Conservation (phyloP, 257 asterid genomes). For the Salvia rosmarinus region DNA sequence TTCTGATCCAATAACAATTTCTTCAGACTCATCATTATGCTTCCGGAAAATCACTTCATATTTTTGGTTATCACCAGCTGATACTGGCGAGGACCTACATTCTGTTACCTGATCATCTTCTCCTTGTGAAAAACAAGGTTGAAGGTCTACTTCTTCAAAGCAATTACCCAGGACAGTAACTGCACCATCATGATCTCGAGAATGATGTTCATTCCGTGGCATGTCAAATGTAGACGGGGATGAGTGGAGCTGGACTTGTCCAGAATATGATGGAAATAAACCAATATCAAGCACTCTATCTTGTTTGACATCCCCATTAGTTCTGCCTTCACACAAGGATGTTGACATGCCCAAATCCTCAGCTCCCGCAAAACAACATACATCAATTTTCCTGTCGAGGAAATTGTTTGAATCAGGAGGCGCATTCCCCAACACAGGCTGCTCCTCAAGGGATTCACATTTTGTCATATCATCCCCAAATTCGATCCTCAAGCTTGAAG, state of each 20-base stretch:
- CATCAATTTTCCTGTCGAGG: constrained; percentile 29
- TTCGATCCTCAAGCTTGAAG: constrained; percentile 40
- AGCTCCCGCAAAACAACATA: constrained; percentile 27
- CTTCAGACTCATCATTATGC: constrained; percentile 37
- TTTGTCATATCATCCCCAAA: constrained; percentile 38
- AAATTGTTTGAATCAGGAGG: constrained; percentile 32
- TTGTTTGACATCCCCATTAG: constrained; percentile 38
- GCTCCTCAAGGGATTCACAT: constrained; percentile 35
- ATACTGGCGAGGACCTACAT: constrained; percentile 43
- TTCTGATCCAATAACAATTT: constrained; percentile 38
- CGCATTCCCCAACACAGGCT: constrained; percentile 26
- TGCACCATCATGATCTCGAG: constrained; percentile 37
- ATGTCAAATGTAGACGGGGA: constrained; percentile 31
- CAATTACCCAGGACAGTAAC: constrained; percentile 38
- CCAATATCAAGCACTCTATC: constrained; percentile 36
- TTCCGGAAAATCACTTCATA: constrained; percentile 44
- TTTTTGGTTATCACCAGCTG: constrained; percentile 43
- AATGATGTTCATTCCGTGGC: constrained; percentile 38
- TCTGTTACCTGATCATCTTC: constrained; percentile 43
- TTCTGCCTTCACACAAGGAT: constrained; percentile 33
- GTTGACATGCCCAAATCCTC: constrained; percentile 39
- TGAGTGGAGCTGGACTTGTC: constrained; percentile 32
- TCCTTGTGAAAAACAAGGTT: constrained; percentile 55
- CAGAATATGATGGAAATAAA: constrained; percentile 34
- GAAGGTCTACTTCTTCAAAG: constrained; percentile 43